phyloP scores from a whole-genome alignment of 345 rosid genomes.

The Gynandropsis gynandra region DNA sequence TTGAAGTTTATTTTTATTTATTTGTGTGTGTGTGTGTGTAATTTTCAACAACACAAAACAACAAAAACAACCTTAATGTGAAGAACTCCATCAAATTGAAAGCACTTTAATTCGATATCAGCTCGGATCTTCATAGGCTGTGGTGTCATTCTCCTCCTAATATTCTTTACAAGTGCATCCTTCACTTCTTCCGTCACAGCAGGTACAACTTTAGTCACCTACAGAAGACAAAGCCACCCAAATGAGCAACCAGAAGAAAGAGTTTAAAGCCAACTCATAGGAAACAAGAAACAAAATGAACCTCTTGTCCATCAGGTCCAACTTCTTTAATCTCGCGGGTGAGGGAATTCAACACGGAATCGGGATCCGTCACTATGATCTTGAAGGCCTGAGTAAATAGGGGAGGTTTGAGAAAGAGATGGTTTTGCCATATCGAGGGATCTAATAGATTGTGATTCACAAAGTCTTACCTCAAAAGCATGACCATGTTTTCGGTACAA shows the following conservation, averaged over 20 bases:
- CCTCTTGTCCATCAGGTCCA: constrained; percentile 93
- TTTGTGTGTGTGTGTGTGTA: neutral
- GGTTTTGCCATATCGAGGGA: neutral
- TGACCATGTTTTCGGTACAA: constrained; percentile 85
- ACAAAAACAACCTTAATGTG: constrained; percentile 68
- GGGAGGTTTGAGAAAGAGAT: neutral
- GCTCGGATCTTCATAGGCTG: constrained; percentile 93
- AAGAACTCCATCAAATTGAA: constrained; percentile 94
- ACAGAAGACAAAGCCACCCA: constrained; percentile 9
- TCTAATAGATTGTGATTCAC: constrained; percentile 2
- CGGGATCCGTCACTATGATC: constrained; percentile 84
- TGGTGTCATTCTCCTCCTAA: constrained; percentile 95
- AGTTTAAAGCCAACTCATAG: neutral
- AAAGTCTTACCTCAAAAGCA: constrained; percentile 80
- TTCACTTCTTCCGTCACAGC: constrained; percentile 86
- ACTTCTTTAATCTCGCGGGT: constrained; percentile 79
- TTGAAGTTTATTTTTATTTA: neutral
- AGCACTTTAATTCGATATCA: constrained; percentile 94
- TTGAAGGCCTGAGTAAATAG: constrained; percentile 70
- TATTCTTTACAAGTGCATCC: constrained; percentile 75
- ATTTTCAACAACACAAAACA: neutral
- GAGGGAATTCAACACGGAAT: constrained; percentile 65
- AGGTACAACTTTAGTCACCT: constrained; percentile 77
- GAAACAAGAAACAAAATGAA: constrained; percentile 22
- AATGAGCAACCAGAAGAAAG: constrained; percentile 10